Base-by-base conservation (phyloP, 192 early-diverging fungal species). In the Chytriomyces sp. region DNA sequence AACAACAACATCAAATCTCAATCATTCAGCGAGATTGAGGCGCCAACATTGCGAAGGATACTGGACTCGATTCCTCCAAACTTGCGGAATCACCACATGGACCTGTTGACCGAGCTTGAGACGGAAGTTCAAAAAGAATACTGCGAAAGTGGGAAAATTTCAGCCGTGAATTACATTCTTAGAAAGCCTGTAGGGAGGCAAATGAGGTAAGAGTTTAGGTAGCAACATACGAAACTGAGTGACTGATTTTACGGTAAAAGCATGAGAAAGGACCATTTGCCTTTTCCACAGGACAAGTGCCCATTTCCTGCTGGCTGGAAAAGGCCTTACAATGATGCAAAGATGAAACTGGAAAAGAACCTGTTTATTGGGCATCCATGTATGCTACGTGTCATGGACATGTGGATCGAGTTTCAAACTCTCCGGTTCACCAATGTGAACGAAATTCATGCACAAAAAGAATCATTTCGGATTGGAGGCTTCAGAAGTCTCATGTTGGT, bases 401-500 rank as follows among this genome's bases (percentile, higher is more conserved):
- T 78, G 14, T 88, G 87, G 85, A 52, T 31, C 19, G 39, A 73
- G 12, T 84, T 78, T 77, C 38, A 78, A 14, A 22, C 25, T 26
- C 30, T 77, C n/a, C 72, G 85, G 19, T 76, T 89, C 41, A 77
- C 82, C 17, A 81, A 84, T 69, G 31, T 75, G 5, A 60, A 78
- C 14, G 80, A 84, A 56, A 81, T 89, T 55, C 65, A 65, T 7
- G 33, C 49, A 6, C 80, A 84, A 58, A 76, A 74, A 54, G 84
- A 81, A 25, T 53, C 84, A 37, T 87, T 81, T 52, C 39, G 85
- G 25, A 78, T 86, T 28, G 75, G 67, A 4, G 79, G 78, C 10
- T 89, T 85, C 49, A 64, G 84, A 52, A 81, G 77, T 36, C 26
- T 87, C 44, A 37, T 89, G 33, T 62, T 89, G 22, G 83, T 89